phyloP scores from a whole-genome alignment of 2,329 filamentous ascomycete genomes.

The Botryotinia calthae region DNA sequence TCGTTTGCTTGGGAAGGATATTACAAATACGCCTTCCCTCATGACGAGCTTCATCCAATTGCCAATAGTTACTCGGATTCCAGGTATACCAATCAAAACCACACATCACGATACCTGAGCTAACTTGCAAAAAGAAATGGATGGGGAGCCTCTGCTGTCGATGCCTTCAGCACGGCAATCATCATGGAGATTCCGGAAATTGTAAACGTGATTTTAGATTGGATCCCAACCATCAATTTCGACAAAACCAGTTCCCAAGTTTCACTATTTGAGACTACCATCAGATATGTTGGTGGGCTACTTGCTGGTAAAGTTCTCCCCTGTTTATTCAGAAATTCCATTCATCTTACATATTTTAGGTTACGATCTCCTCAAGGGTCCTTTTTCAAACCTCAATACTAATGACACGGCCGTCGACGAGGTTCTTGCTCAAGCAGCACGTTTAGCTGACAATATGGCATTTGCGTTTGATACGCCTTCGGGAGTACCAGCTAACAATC shows the following conservation, averaged over 20 bases:
- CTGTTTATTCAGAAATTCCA: neutral
- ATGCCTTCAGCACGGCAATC: constrained; percentile 76
- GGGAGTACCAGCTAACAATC: constrained; percentile 69
- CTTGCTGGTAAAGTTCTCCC: constrained; percentile 60
- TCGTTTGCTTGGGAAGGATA: constrained; percentile 71
- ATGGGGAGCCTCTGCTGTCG: constrained; percentile 81
- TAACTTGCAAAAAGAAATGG: constrained; percentile 57
- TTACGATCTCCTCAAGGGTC: constrained; percentile 71
- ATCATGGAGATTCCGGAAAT: constrained; percentile 69
- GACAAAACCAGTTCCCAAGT: constrained; percentile 56
- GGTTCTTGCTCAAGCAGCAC: constrained; percentile 64
- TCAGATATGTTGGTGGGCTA: constrained; percentile 80
- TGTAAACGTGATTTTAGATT: constrained; percentile 68
- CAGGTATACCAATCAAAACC: constrained; percentile 50
- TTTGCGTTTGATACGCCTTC: constrained; percentile 75
- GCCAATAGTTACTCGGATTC: constrained; percentile 65
- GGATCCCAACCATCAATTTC: constrained; percentile 71
- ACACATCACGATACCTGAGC: constrained; percentile 7
- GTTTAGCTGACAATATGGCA: constrained; percentile 69
- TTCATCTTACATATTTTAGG: constrained; percentile 40
- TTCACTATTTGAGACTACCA: constrained; percentile 86
- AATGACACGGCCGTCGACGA: constrained; percentile 48
- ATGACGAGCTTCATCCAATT: constrained; percentile 71
- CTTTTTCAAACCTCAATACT: constrained; percentile 51
- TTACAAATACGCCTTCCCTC: constrained; percentile 69